Conservation (phyloP, 306 rosid genomes). For the Heteromeles arbutifolia region DNA sequence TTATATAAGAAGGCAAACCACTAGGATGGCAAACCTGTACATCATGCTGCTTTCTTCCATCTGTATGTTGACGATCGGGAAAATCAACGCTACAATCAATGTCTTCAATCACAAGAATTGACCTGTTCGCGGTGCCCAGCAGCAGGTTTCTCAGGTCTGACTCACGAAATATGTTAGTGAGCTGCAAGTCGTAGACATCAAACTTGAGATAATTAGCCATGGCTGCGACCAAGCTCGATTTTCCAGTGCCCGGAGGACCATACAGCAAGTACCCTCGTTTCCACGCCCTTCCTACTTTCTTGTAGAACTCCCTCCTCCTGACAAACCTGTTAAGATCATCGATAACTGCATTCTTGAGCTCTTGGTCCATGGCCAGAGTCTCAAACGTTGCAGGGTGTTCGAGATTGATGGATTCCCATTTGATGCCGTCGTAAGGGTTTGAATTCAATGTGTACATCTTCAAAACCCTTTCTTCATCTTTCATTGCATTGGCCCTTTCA, state of each 20-base stretch:
- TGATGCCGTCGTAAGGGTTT: constrained; percentile 18
- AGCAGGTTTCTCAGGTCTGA: constrained; percentile 68
- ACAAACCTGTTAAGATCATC: constrained; percentile 67
- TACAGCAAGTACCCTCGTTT: constrained; percentile 76
- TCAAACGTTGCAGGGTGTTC: constrained; percentile 83
- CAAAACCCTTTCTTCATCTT: constrained; percentile 37
- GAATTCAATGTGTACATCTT: constrained; percentile 61
- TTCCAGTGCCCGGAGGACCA: constrained; percentile 93
- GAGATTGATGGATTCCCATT: constrained; percentile 70
- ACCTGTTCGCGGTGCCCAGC: constrained; percentile 62
- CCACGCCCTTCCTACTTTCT: constrained; percentile 86
- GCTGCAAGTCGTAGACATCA: constrained; percentile 78
- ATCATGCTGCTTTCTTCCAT: constrained; percentile 28
- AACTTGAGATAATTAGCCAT: constrained; percentile 84
- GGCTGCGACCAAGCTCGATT: constrained; percentile 87
- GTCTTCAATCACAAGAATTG: constrained; percentile 85
- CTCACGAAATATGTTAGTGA: constrained; percentile 48
- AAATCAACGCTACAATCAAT: constrained; percentile 78
- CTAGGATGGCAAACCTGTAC: constrained; percentile 34
- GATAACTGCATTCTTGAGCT: constrained; percentile 28
- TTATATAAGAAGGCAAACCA: neutral
- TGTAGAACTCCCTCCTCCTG: constrained; percentile 68
- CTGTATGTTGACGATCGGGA: constrained; percentile 47
- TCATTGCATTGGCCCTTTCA: constrained; percentile 34
- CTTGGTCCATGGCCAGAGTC: constrained; percentile 68